Percentiles rank a stretch among this genome's conserved stretches.
Conservation (phyloP, 192 early-diverging fungal species). For the Oehlia diaphana region DNA sequence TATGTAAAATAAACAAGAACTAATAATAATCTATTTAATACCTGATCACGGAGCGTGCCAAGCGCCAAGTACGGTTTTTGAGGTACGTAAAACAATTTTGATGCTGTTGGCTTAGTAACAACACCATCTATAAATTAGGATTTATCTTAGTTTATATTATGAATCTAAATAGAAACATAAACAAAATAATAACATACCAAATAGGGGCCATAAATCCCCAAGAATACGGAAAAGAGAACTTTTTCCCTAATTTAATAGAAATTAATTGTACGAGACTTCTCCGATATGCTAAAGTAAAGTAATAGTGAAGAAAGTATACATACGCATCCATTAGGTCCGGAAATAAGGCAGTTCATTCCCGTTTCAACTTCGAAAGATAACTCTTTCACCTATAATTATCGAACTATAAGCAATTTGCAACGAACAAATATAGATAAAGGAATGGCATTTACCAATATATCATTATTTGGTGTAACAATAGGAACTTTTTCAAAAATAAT, state of each 20-base stretch:
- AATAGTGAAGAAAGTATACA: background rate
- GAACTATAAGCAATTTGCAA: background rate
- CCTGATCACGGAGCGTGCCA: slow-evolving; percentile 79
- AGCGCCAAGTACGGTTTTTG: slow-evolving; percentile 82
- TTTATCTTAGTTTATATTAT: background rate
- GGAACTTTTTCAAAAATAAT: slow-evolving; percentile 75
- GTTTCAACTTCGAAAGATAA: slow-evolving; percentile 68
- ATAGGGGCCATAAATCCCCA: slow-evolving; percentile 64
- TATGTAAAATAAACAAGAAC: background rate
- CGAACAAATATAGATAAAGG: background rate
- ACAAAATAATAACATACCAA: slow-evolving; percentile 37
- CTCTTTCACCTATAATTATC: slow-evolving; percentile 53
- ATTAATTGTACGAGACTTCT: background rate
- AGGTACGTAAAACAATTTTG: slow-evolving; percentile 83
- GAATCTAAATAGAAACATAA: background rate
- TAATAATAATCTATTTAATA: slow-evolving; percentile 31
- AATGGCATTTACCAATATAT: slow-evolving; percentile 42
- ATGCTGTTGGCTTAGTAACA: slow-evolving; percentile 55
- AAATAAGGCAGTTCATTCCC: slow-evolving; percentile 77
- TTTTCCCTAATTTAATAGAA: slow-evolving; percentile 41
- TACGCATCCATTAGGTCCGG: slow-evolving; percentile 60
- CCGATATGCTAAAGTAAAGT: background rate
- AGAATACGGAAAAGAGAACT: slow-evolving; percentile 66
- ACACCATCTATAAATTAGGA: slow-evolving; percentile 42
- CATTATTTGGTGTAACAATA: slow-evolving; percentile 76